phyloP scores from a whole-genome alignment of 495 filamentous ascomycete genomes.

The Xylaria longipes region DNA sequence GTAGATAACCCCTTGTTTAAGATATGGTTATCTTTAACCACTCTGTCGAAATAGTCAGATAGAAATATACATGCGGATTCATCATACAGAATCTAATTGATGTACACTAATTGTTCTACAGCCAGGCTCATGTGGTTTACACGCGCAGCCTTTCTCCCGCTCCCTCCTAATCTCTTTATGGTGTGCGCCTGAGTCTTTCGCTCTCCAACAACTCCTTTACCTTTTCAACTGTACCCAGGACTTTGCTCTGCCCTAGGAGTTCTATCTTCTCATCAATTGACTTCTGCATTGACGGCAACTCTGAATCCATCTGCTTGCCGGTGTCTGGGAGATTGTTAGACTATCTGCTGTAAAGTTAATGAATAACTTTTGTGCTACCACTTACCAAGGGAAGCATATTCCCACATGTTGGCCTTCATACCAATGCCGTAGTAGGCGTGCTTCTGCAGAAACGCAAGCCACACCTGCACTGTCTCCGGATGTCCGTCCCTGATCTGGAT shows the following conservation, averaged over 20 bases:
- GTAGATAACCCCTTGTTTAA: background rate
- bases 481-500: constrained; percentile 95
- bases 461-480: constrained; percentile 83
- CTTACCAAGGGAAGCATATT: constrained; percentile 75
- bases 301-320: constrained; percentile 68
- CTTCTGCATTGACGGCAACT: constrained; percentile 63
- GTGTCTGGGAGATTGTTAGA: constrained; percentile 59
- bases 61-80: background rate
- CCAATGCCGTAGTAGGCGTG: constrained; percentile 92
- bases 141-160: background rate
- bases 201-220: constrained; percentile 61
- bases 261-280: constrained; percentile 67
- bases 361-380: constrained; percentile 14
- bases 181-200: constrained; percentile 51
- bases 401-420: constrained; percentile 98
- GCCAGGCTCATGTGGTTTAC: constrained; percentile 8
- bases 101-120: constrained; percentile 25
- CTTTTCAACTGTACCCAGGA: constrained; percentile 55
- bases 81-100: constrained; percentile 25
- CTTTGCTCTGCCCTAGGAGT: constrained; percentile 66
- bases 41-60: background rate
- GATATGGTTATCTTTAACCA: background rate
- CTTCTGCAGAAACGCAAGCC: constrained; percentile 90
- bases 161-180: constrained; percentile 4
- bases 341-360: background rate